Conservation (phyloP, 176 grass and related monocot genomes). For the Zizania latifolia region DNA sequence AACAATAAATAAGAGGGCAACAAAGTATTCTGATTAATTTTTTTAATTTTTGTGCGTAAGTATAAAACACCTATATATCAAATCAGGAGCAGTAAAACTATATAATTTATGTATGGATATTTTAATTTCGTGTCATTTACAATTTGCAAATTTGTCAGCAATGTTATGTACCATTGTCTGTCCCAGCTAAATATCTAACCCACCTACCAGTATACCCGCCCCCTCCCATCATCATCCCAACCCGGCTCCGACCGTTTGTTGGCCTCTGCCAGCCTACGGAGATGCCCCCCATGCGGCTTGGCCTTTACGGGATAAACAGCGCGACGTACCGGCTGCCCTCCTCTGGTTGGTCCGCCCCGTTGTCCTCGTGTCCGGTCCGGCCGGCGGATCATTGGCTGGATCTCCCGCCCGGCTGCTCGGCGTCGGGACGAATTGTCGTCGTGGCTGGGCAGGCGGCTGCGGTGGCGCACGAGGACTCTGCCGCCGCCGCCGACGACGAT, state of each 20-base stretch:
- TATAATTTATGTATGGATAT: background rate
- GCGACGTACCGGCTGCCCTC: background rate
- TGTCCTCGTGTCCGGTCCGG: slow-evolving; percentile 5
- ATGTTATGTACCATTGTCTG: slow-evolving; percentile 21
- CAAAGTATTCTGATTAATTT: too few relatives aligned
- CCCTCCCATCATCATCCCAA: background rate
- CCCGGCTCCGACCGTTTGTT: background rate
- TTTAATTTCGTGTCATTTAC: slow-evolving; percentile 23
- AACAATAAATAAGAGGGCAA: too few relatives aligned
- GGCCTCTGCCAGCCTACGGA: slow-evolving; percentile 17
- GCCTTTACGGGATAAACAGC: slow-evolving; percentile 22
- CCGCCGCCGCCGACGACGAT: too few relatives aligned
- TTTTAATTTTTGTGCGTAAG: too few relatives aligned
- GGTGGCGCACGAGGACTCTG: background rate
- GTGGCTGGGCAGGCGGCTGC: background rate
- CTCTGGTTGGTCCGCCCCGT: slow-evolving; percentile 25
- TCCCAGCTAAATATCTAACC: slow-evolving; percentile 33
- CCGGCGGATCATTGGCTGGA: slow-evolving; percentile 31
- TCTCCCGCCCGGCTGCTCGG: slow-evolving; percentile 14
- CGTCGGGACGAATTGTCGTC: background rate
- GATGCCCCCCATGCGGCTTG: slow-evolving; percentile 25
- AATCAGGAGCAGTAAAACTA: background rate
- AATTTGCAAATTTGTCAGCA: slow-evolving; percentile 13
- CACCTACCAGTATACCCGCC: background rate
- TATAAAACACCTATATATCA: too few relatives aligned